Conservation (phyloP, 2,329 filamentous ascomycete genomes). For the Apiospora koreana region DNA sequence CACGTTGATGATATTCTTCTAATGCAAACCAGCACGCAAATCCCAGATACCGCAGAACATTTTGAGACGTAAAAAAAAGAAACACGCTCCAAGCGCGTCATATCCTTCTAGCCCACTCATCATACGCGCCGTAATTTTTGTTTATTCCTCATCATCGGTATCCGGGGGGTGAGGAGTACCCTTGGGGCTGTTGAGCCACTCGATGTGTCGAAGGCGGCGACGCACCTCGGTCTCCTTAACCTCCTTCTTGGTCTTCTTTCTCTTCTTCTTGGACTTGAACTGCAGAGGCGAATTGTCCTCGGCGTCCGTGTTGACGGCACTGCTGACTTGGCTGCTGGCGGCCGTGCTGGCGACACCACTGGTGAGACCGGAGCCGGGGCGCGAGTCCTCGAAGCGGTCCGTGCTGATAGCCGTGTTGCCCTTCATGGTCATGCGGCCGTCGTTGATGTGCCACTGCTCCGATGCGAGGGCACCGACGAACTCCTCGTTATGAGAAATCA, state of each 20-base stretch:
- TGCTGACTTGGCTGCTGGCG: conserved; percentile 55
- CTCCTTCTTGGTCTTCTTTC: conserved; percentile 98
- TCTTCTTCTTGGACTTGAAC: conserved; percentile 91
- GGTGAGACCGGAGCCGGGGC: conserved; percentile 58
- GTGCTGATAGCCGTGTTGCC: conserved; percentile 72
- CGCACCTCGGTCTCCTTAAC: conserved; percentile 90
- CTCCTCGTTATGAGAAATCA: conserved; percentile 99
- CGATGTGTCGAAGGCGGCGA: conserved; percentile 80
- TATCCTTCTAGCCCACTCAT: not conserved
- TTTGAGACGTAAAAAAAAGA: not conserved
- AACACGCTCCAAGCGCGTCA: not conserved
- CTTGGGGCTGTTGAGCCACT: conserved; percentile 83
- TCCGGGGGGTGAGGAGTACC: conserved; percentile 77
- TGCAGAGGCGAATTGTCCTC: conserved; percentile 82
- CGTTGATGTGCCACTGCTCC: conserved; percentile 93
- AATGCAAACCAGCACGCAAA: not conserved
- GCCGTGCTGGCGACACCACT: conserved; percentile 58
- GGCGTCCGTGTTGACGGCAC: conserved; percentile 76
- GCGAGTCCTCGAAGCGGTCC: conserved; percentile 85
- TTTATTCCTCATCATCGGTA: conserved; percentile 70
- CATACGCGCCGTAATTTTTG: not conserved
- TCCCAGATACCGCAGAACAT: not conserved
- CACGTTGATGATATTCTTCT: not conserved
- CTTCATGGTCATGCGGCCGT: conserved; percentile 84
- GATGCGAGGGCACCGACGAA: conserved; percentile 95